Percentiles rank a stretch among this genome's conserved stretches.
Conservation (phyloP, 371 early-diverging fungal genomes). For the Mortierella sp. region DNA sequence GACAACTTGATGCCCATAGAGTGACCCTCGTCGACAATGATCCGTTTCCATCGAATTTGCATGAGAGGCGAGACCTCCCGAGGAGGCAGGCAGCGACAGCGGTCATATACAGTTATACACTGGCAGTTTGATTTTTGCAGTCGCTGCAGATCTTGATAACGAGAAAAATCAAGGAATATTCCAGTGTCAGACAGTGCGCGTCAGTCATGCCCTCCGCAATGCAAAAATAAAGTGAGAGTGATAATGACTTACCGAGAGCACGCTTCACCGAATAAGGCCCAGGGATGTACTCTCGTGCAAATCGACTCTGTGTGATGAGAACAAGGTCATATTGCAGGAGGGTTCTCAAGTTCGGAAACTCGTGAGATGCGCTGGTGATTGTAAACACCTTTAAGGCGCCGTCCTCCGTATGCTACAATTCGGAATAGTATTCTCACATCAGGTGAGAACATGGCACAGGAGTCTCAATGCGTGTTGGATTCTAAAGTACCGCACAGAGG, state of each 20-base stretch:
- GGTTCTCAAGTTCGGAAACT: slow-evolving; percentile 64
- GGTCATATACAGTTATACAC: slow-evolving; percentile 16
- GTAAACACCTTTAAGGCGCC: slow-evolving; percentile 63
- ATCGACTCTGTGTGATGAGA: slow-evolving; percentile 73
- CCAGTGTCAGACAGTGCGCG: not conserved
- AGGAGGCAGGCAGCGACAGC: slow-evolving; percentile 23
- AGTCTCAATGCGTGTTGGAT: not conserved
- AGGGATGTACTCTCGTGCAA: slow-evolving; percentile 70
- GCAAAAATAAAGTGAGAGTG: not conserved
- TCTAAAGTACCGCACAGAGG: not conserved
- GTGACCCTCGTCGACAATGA: slow-evolving; percentile 86
- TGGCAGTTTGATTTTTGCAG: slow-evolving; percentile 17
- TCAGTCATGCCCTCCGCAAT: not conserved
- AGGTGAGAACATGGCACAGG: not conserved
- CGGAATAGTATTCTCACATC: not conserved
- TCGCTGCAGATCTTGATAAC: not conserved
- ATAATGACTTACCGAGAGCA: slow-evolving; percentile 17
- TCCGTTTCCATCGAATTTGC: slow-evolving; percentile 79
- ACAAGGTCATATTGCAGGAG: slow-evolving; percentile 75
- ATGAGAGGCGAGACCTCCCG: slow-evolving; percentile 72
- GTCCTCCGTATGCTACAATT: slow-evolving; percentile 66
- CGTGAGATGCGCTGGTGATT: slow-evolving; percentile 58
- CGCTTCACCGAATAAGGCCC: slow-evolving; percentile 62
- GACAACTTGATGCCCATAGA: slow-evolving; percentile 64
- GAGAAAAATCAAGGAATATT: not conserved